Percentiles rank a stretch among this genome's conserved stretches.
Conservation (phyloP, 2,329 filamentous ascomycete species). For the Pseudofabraea citricarpa region DNA sequence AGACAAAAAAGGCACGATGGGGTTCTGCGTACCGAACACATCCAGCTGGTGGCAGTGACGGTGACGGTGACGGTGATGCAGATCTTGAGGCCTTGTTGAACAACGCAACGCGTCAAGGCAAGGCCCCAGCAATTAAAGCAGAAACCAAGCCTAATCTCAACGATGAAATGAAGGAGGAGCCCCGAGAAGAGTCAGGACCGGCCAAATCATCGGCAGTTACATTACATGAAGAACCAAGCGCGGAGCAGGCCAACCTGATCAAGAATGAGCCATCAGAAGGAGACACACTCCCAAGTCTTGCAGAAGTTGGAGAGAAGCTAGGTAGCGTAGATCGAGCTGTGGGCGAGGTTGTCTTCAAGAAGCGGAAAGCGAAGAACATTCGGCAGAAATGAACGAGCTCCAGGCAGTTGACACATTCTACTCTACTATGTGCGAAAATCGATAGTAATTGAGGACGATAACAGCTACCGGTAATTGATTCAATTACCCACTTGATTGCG, state of each 20-base stretch:
- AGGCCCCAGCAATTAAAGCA: conserved; percentile 15
- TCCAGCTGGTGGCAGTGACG: conserved; percentile 23
- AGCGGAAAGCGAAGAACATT: conserved; percentile 65
- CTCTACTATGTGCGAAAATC: too few relatives aligned
- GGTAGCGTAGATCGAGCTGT: conserved; percentile 21
- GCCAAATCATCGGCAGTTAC: conserved; percentile 1
- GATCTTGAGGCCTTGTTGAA: conserved; percentile 35
- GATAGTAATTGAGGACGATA: too few relatives aligned
- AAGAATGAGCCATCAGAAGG: conserved; percentile 21
- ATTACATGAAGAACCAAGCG: neutral
- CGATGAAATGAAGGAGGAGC: conserved; percentile 14
- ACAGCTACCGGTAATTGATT: too few relatives aligned
- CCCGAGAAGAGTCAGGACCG: conserved; percentile 4
- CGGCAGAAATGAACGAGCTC: conserved; percentile 53
- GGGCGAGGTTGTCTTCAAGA: conserved; percentile 68
- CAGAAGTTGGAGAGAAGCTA: conserved; percentile 25
- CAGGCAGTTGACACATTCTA: too few relatives aligned
- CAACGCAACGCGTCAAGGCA: conserved; percentile 22
- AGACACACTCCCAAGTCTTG: conserved; percentile 35
- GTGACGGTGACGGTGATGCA: conserved; percentile 24
- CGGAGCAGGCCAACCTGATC: conserved; percentile 7
- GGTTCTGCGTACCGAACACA: conserved; percentile 29
- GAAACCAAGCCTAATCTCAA: conserved; percentile 15
- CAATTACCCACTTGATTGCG: too few relatives aligned
- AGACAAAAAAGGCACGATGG: conserved; percentile 50